Evolutionary conservation across 768 basidiomycete genomes (phyloP), one percentile per base, ranked within the genome.

Genomic region (Rhizopogon rudus): DNA sequence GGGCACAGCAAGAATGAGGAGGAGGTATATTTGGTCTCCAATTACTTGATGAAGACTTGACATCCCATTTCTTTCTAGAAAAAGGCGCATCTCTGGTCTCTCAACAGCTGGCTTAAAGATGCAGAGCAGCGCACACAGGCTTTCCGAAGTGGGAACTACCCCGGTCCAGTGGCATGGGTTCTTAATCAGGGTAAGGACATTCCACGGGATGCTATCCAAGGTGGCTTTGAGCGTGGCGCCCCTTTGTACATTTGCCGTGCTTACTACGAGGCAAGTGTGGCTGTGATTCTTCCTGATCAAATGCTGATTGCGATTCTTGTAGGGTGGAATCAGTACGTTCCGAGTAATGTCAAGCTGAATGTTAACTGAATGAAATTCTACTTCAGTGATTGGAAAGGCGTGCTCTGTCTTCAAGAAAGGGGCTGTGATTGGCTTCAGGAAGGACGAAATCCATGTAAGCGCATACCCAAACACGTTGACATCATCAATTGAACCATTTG

Each of bases 311-410:
- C 54, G 40, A 35, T 53, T 14, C 57, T 54, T 45, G 22, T 54
- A 85, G 81, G 77, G 82, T 45, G 76, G 82, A 60, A 54, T 84
- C 53, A 72, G 86, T 88, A 60, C 64, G 74, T 63, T 46, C 43
- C 7, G 29, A 13, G 14, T 40, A 42, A 22, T 52, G 1, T 13
- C 3, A 17, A 39, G 33, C 14, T 6, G 35, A 17, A 44, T 53
- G 35, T 14, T 40, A 28, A 22, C 35, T 55, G 56, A 46, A 61
- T 25, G 40, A 37, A 40, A 20, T 25, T 42, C 29, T 53, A 39
- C 54, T 44, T 10, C 56, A 88, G 87, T 85, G 63, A 61, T 87
- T 53, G 88, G 88, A 16, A 88, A 87, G 63, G 86, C 85, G 2
- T 82, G 80, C 28, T 58, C 65, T 3, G 72, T 71, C 16, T 82